Conservation (phyloP, 768 basidiomycete species). For the Jaapia argillacea region DNA sequence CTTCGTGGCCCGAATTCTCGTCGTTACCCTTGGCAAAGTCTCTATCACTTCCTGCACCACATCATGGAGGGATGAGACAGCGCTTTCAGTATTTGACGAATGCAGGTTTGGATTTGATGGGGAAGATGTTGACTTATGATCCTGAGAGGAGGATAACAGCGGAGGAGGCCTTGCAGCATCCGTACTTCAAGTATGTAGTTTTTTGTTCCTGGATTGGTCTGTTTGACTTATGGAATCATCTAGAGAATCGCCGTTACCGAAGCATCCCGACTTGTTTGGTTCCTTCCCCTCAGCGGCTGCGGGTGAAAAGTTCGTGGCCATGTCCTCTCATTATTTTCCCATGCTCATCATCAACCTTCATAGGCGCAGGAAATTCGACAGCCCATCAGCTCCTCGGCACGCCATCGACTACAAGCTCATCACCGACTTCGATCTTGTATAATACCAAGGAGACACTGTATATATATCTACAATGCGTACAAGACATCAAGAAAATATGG, state of each 20-base stretch:
- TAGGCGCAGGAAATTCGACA: slow-evolving; percentile 72
- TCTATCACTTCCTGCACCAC: slow-evolving; percentile 64
- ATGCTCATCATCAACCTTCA: slow-evolving; percentile 2
- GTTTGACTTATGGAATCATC: slow-evolving; percentile 1
- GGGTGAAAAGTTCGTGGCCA: slow-evolving; percentile 72
- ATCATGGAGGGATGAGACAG: slow-evolving; percentile 68
- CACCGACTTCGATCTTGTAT: slow-evolving; percentile 42
- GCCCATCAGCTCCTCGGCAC: slow-evolving; percentile 72
- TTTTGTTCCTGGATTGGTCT: background rate
- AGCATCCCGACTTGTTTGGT: slow-evolving; percentile 91
- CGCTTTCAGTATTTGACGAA: slow-evolving; percentile 80
- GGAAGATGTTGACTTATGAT: slow-evolving; percentile 80
- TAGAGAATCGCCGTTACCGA: slow-evolving; percentile 90
- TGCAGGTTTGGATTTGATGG: slow-evolving; percentile 78
- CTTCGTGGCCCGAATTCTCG: slow-evolving; percentile 80
- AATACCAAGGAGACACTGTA: background rate
- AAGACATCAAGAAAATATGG: background rate
- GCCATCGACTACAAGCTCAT: slow-evolving; percentile 59
- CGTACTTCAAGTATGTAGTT: slow-evolving; percentile 75
- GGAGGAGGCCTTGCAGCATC: slow-evolving; percentile 82
- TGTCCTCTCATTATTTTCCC: too few species aligned
- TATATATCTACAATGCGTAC: background rate
- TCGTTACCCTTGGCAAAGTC: slow-evolving; percentile 75
- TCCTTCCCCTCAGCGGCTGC: slow-evolving; percentile 96
- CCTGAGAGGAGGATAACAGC: slow-evolving; percentile 81